Percentiles rank a stretch among this genome's conserved stretches.
Conservation (phyloP, 495 filamentous ascomycete species). For the Penicillium soppii region DNA sequence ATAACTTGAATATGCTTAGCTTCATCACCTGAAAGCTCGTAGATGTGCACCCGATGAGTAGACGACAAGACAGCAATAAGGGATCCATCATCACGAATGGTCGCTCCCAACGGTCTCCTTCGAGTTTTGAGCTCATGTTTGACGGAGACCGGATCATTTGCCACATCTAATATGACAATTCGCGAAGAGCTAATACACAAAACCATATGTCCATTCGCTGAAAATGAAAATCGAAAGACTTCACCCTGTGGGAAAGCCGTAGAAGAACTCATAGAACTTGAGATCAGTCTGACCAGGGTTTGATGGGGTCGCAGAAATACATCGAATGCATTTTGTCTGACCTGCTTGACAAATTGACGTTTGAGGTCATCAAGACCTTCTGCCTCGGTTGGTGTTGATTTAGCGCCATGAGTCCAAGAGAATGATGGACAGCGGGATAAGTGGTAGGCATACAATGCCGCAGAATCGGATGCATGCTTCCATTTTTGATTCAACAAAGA, state of each 20-base stretch:
- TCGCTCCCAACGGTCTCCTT: constrained; percentile 71
- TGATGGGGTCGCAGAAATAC: constrained; percentile 68
- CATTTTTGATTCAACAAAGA: constrained; percentile 78
- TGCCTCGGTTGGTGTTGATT: constrained; percentile 42
- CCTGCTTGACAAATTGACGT: constrained; percentile 64
- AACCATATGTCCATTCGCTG: constrained; percentile 68
- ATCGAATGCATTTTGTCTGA: constrained; percentile 78
- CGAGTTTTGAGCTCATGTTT: constrained; percentile 77
- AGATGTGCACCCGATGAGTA: constrained; percentile 80
- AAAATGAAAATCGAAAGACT: constrained; percentile 80
- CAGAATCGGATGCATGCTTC: constrained; percentile 69
- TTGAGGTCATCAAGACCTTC: constrained; percentile 62
- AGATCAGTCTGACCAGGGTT: constrained; percentile 75
- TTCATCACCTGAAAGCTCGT: constrained; percentile 61
- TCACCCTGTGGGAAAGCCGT: constrained; percentile 79
- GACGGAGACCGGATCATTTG: constrained; percentile 55
- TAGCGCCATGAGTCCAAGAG: constrained; percentile 50
- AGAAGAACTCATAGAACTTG: constrained; percentile 77
- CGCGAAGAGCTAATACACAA: constrained; percentile 84
- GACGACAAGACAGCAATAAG: constrained; percentile 77
- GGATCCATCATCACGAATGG: constrained; percentile 76
- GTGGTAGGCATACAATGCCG: constrained; percentile 73
- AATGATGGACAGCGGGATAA: constrained; percentile 70
- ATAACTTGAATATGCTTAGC: constrained; percentile 68
- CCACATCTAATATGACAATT: constrained; percentile 74